Evolutionary conservation across 805 yeast genomes (phyloP), one percentile per base, ranked within the genome.

Genomic region (Suhomyces sp.): DNA sequence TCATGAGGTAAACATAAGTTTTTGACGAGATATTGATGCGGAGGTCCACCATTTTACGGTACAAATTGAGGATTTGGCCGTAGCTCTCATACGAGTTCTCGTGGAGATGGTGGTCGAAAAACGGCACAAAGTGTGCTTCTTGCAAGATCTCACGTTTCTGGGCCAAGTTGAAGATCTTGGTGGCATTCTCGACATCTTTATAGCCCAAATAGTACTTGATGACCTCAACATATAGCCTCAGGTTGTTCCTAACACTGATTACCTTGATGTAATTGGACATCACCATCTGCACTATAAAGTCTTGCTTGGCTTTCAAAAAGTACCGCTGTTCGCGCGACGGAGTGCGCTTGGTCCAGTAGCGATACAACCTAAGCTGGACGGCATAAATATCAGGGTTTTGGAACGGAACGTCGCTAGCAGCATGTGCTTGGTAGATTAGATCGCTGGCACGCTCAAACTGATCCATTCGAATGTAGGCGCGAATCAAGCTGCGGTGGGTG

Each of bases 371-470:
- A 35, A 72, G 51, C 49, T 74, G 76, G 1, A 54, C 57, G 15
- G 60, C 57, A 54, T 60, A 66, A 4, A 74, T 59, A 6, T 56
- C 60, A 3, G 69, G 59, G 55, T 64, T 63, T 13, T 60, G 60
- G 42, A 66, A 70, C 15, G 77, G 77, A 17, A 65, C 65, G 2
- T 52, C 48, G 5, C 72, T 64, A 0, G 51, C 44, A n/a, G 48
- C 50, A 45, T 73, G 77, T 2, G 75, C 77, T 38, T 67, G 64
- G 26, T 53, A 59, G 8, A 72, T 60, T 31, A 68, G 48, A 9
- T 54, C 57, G 46, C 74, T 74, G 1, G 79, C 80, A 17, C 52
- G 40, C 46, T 64, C 69, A 52, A 60, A 65, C 48, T 71, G 70
- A 6, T 68, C 71, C 27, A 69, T 54, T 36, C 58, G 61, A 4